Conservation (phyloP, 345 rosid species). For the Salix exigua region DNA sequence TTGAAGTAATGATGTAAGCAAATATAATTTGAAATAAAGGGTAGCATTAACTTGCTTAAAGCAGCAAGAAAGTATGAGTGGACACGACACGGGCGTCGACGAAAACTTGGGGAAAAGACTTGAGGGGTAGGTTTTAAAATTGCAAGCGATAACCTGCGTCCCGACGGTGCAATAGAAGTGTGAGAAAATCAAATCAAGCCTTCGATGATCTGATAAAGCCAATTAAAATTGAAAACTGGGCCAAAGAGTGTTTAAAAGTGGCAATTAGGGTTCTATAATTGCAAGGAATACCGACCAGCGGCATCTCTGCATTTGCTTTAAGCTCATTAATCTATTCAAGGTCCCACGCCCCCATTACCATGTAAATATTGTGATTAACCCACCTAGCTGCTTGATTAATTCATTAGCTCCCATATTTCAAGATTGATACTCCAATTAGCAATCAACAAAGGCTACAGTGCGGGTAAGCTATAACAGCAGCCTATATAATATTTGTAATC, state of each 20-base stretch:
- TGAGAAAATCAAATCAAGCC: not conserved
- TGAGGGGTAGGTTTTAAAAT: not conserved
- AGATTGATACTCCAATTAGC: not conserved
- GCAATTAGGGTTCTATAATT: not conserved
- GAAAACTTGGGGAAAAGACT: not conserved
- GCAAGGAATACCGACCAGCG: not conserved
- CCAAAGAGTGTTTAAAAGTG: not conserved
- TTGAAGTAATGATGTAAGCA: no score
- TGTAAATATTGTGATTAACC: no score
- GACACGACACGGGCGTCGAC: not conserved
- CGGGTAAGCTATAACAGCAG: not conserved
- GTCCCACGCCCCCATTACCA: not conserved
- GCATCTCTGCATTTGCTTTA: not conserved
- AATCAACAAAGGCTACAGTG: not conserved
- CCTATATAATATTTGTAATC: not conserved
- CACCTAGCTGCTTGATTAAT: not conserved
- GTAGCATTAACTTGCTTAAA: no score
- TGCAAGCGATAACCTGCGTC: not conserved
- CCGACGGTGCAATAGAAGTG: no score
- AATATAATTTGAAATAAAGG: no score
- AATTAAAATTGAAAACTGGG: not conserved
- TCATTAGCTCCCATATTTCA: not conserved
- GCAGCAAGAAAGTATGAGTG: no score
- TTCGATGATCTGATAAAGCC: not conserved
- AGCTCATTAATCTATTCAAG: not conserved